Conservation (phyloP, 768 basidiomycete species). For the Kwoniella sp. region DNA sequence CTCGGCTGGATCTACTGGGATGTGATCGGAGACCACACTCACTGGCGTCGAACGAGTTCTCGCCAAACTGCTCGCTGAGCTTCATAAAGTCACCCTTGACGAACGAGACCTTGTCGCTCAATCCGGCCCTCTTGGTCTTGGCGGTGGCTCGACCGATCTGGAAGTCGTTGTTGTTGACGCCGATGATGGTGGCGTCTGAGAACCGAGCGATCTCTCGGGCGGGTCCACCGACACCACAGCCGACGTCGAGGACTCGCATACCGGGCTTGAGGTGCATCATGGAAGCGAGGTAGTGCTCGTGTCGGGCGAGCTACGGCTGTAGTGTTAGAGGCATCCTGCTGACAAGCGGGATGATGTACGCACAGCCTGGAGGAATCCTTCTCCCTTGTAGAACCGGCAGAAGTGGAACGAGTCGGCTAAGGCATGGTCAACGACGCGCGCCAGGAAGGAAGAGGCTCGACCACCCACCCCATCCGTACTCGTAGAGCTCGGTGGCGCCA, state of each 20-base stretch:
- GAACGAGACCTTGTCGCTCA: conserved; percentile 72
- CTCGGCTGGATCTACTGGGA: no score
- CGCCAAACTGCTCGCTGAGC: conserved; percentile 81
- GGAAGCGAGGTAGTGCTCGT: conserved; percentile 93
- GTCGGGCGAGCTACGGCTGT: conserved; percentile 63
- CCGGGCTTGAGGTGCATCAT: conserved; percentile 79
- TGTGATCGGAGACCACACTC: no score
- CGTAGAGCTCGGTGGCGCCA: conserved; percentile 90
- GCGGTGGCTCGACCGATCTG: conserved; percentile 79
- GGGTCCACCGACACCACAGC: conserved; percentile 96
- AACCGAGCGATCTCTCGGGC: conserved; percentile 92
- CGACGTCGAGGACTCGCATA: conserved; percentile 96
- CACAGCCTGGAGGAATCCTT: conserved; percentile 51
- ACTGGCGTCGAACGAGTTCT: conserved; percentile 92
- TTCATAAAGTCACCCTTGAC: conserved; percentile 97
- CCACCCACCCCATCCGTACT: conserved; percentile 60
- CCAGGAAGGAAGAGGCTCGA: background rate
- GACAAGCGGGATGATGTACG: conserved; percentile 3
- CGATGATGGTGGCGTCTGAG: conserved; percentile 74
- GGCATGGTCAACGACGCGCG: conserved; percentile 6
- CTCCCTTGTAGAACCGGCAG: conserved; percentile 90
- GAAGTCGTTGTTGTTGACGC: conserved; percentile 94
- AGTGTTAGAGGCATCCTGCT: background rate
- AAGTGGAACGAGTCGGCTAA: conserved; percentile 93
- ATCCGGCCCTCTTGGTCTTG: conserved; percentile 72